Percentiles rank a stretch among this genome's conserved stretches.
Evolutionary conservation across 768 basidiomycete genomes (phyloP).

Genomic region (Amanita molliuscula): DNA sequence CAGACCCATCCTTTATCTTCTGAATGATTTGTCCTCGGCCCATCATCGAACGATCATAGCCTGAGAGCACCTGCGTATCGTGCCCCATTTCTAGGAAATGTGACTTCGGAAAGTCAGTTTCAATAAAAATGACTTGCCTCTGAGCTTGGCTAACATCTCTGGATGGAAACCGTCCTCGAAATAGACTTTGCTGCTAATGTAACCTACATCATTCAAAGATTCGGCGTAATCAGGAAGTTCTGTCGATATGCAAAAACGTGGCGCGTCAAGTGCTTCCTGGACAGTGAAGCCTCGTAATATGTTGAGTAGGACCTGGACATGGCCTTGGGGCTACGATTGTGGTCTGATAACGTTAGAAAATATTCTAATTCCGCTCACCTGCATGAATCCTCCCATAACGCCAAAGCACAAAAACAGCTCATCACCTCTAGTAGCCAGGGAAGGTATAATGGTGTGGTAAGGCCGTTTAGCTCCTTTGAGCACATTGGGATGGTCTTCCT

Average conservation of each 20-base stretch:
- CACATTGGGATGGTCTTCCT: conserved; percentile 77
- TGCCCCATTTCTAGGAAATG: conserved; percentile 73
- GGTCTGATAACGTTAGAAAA: not conserved
- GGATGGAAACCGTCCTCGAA: conserved; percentile 75
- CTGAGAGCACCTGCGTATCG: conserved; percentile 52
- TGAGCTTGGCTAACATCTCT: conserved; percentile 54
- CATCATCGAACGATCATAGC: conserved; percentile 54
- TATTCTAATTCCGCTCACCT: conserved; percentile 28
- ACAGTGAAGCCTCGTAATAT: conserved; percentile 79
- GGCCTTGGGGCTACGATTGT: conserved; percentile 75
- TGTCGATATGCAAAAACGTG: conserved; percentile 92
- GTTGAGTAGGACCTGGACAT: conserved; percentile 89
- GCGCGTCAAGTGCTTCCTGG: conserved; percentile 89
- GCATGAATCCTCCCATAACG: conserved; percentile 91
- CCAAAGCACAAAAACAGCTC: conserved; percentile 87
- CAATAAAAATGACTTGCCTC: conserved; percentile 33
- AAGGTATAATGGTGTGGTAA: conserved; percentile 92
- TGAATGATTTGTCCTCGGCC: conserved; percentile 91
- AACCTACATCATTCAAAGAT: conserved; percentile 40
- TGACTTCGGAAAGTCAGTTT: conserved; percentile 3
- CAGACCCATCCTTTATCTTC: conserved; percentile 53
- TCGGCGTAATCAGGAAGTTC: conserved; percentile 55
- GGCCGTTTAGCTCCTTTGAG: conserved; percentile 74
- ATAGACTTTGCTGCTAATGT: conserved; percentile 77
- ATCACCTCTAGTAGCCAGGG: conserved; percentile 64